Base-by-base conservation (phyloP, 2,329 filamentous ascomycete genomes). In the Alternaria sp. region DNA sequence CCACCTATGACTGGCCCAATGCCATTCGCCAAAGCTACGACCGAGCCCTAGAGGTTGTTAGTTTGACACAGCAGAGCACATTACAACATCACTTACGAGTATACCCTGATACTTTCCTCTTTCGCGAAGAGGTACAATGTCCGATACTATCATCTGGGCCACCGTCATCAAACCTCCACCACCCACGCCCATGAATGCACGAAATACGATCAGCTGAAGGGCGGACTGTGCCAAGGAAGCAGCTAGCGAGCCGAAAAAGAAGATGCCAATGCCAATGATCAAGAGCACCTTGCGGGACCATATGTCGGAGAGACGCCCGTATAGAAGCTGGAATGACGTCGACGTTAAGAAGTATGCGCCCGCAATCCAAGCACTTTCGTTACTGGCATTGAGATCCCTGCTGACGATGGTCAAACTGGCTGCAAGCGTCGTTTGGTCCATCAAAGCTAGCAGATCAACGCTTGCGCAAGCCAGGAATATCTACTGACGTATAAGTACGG, bases 271-370 rank as follows among this genome's bases (percentile, higher is more conserved):
- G 87, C 74, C 1, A 78, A 79, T 10, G 86, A 78, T 84, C 83
- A 11, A 79, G 79, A 18, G 89, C 68, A 68, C 65, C 45, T 70
- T 71, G 53, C 68, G 67, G 40, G 87, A 87, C 61, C 89, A 84
- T 2, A 89, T 86, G 72, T 90, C 87, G 0, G 86, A 88, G 2
- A 89, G 71, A 4, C 87, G 83, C 11, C 88, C 88, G 70, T 90
- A 90, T 0, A 90, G 81, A 59, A 89, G 85, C 65, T 89, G 87
- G 63, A 90, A 90, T 32, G 86, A 85, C 0, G 88, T 90, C 59
- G 85, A 86, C 28, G 85, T 85, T 36, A 88, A 82, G 43, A 88
- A 77, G 11, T 82, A 83, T 3, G 84, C 82, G 1, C 84, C 85
- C 5, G 84, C 84, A 4, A 84, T 83, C 85, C 85, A 87, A 0